A percentile compares a stretch with the other conserved stretches of the same genome.
These are phyloP conservation scores for Quercus lobata DNA, from an alignment of 331 rosid species.

Conservation along the genomic window DNA sequence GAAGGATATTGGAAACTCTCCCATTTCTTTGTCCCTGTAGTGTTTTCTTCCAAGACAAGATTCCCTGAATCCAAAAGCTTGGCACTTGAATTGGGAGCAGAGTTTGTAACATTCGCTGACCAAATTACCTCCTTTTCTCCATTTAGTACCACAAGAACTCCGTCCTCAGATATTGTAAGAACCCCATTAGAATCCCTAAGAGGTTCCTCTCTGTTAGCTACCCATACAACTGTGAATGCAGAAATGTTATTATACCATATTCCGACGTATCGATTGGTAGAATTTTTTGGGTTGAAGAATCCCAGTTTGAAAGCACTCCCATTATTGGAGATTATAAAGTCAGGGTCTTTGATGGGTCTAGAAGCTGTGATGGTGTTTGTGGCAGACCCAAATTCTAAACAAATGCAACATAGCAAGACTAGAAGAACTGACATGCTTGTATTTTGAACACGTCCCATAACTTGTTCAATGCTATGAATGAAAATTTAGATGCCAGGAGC, in stretches of 20 bases:
- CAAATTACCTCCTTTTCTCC: constrained; percentile 7
- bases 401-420: neutral
- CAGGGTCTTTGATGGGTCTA: constrained; percentile 15
- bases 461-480: neutral
- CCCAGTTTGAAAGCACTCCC: constrained; percentile 13
- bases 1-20: constrained; percentile 25
- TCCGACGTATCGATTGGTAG: constrained; percentile 17
- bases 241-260: constrained; percentile 6
- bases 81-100: constrained; percentile 10
- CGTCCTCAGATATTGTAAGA: neutral
- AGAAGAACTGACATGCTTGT: neutral
- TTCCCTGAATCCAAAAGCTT: neutral
- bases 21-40: neutral
- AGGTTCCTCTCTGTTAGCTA: neutral
- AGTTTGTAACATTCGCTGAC: constrained; percentile 25
- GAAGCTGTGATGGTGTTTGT: constrained; percentile 8
- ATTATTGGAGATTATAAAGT: constrained; percentile 15
- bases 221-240: neutral
- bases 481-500: neutral
- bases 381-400: neutral
- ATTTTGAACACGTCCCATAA: neutral
- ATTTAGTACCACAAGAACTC: constrained; percentile 21
- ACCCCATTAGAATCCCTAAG: neutral
- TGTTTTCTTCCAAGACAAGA: constrained; percentile 2
- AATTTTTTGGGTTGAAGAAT: constrained; percentile 24